A percentile compares a stretch with the other conserved stretches of the same genome.
These are phyloP conservation scores for Metroxylon sagu DNA, from an alignment of 176 grass and related monocot species.

Conservation along the genomic window DNA sequence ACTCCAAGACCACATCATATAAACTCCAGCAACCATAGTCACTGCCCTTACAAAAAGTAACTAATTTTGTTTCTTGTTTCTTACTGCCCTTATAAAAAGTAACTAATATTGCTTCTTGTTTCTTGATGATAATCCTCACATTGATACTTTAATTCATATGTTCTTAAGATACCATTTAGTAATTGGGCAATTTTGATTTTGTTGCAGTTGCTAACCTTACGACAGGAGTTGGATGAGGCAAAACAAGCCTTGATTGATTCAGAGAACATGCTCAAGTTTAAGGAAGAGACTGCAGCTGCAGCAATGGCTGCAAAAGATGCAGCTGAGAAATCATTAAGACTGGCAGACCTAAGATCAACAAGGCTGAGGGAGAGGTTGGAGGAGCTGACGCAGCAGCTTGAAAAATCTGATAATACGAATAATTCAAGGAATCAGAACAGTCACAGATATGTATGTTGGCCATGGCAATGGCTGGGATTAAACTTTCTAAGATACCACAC, in stretches of 20 bases:
- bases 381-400: slow-evolving; percentile 66
- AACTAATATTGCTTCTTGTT: too few species aligned
- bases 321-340: slow-evolving; percentile 77
- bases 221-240: slow-evolving; percentile 71
- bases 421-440: slow-evolving; percentile 23
- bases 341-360: slow-evolving; percentile 52
- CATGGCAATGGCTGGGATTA: slow-evolving; percentile 91
- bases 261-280: slow-evolving; percentile 93
- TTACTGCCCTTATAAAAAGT: too few species aligned
- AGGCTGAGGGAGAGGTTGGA: slow-evolving; percentile 75
- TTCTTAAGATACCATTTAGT: too few species aligned
- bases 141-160: too few species aligned
- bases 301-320: slow-evolving; percentile 79
- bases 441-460: slow-evolving; percentile 83
- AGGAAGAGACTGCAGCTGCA: slow-evolving; percentile 73
- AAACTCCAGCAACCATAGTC: too few species aligned
- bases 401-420: slow-evolving; percentile 46
- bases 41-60: too few species aligned
- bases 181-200: too few species aligned
- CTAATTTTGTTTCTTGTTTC: too few species aligned
- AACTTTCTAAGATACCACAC: slow-evolving; percentile 49
- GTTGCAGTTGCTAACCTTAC: slow-evolving; percentile 54
- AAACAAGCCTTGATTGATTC: slow-evolving; percentile 55
- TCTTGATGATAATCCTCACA: too few species aligned
- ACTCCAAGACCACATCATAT: too few species aligned